phyloP scores from a whole-genome alignment of 2,329 filamentous ascomycete genomes.

The Alternaria angustiovoidea region DNA sequence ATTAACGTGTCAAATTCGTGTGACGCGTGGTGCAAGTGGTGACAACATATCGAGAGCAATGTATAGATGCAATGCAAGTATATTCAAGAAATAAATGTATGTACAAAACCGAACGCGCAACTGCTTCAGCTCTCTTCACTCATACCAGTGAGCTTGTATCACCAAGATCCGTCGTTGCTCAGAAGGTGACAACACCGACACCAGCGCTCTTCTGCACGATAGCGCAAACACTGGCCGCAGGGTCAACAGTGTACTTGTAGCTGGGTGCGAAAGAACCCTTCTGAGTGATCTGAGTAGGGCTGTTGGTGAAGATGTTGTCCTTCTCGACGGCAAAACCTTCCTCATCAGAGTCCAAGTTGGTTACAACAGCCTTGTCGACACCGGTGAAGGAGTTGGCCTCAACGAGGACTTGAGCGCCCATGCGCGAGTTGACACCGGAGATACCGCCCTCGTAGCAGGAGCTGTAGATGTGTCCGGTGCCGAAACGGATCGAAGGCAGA shows the following conservation, averaged over 20 bases:
- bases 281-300: conserved; percentile 55
- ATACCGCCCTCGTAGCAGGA: conserved; percentile 51
- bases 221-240: conserved; percentile 35
- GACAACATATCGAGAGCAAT: conserved; percentile 16
- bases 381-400: conserved; percentile 64
- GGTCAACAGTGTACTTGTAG: conserved; percentile 59
- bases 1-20: background rate
- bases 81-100: conserved; percentile 24
- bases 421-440: conserved; percentile 54
- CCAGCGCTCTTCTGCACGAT: conserved; percentile 42
- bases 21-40: conserved; percentile 14
- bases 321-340: conserved; percentile 59
- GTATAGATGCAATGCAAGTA: background rate
- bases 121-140: conserved; percentile 2
- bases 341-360: conserved; percentile 63
- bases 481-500: conserved; percentile 70
- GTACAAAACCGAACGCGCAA: conserved; percentile 23
- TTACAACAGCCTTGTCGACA: conserved; percentile 65
- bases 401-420: conserved; percentile 55
- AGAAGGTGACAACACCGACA: conserved; percentile 44
- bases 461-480: conserved; percentile 69
- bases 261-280: conserved; percentile 62
- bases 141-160: background rate
- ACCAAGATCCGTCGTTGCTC: conserved; percentile 1
- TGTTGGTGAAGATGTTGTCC: conserved; percentile 55